Evolutionary conservation across 139 green algal genomes (phyloP), one percentile per base, ranked within the genome.

Genomic region (Picochlorum sp.): DNA sequence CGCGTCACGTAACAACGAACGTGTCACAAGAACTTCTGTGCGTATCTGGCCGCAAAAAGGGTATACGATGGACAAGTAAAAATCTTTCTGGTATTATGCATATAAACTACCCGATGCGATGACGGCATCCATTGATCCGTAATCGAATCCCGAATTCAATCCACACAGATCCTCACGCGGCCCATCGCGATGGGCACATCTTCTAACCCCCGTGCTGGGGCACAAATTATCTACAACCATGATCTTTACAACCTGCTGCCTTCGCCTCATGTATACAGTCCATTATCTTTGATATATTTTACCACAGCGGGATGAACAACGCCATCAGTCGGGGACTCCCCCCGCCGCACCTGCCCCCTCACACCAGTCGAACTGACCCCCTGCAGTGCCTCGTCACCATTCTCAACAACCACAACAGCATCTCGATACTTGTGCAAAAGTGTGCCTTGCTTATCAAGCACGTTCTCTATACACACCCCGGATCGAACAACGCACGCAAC

Each of bases 301-400:
- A 66, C 55, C 5, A 82, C 74, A 2, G 15, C 5, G 20, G 74
- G 31, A 31, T 65, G 60, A 24, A 79, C 30, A 20, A 83, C 49
- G 38, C 71, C 75, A 8, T 62, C 57, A 16, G 82, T 62, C 34
- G 34, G 34, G 6, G 62, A 59, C 20, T 63, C 59, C 15, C 69
- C 69, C 45, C 65, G 68, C 58, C 72, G 50, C 38, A 83, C 31
- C 28, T 83, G 62, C 14, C 68, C 45, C 23, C 77, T 61, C 11
- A 83, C 71, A 38, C 21, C 28, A 0, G 77, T 78, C 15, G 75
- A 77, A 31, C 62, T 75, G 34, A 83, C 71, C 13, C 74, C 66
- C 61, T 75, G 76, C 24, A 56, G 54, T 20, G 79, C 49, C 5
- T 62, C 69, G 16, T 83, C 77, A 41, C 6, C 18, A 54, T 54